Base-by-base conservation (phyloP, 75 land plant genomes). In the Gnetum montanum region DNA sequence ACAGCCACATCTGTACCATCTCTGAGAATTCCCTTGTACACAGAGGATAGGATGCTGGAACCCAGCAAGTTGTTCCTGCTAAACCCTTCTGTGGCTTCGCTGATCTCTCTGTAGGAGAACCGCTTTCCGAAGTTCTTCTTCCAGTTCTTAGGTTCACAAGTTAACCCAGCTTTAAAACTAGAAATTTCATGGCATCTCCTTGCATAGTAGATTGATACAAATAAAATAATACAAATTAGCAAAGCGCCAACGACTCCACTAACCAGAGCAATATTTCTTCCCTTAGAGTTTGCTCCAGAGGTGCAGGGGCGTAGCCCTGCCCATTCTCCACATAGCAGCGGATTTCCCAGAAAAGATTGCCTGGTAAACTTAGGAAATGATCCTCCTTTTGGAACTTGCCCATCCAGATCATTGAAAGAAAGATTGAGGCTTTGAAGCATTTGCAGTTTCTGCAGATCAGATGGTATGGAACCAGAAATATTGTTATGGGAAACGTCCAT, bases 391-490 rank as follows among this genome's bases (percentile, higher is more conserved):
- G 59, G 59, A 11, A 57, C 22, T 4, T 4, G 25, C 8, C 54
- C 54, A 28, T 25, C 18, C 4, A 51, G n/a, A n/a, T 63, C 47
- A 34, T 73, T 73, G 45, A 55, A 61, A 16, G 68, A 61, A 22
- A 73, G 36, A 31, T 67, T 48, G 2, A 73, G 50, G 10, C 11
- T 37, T 23, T 2, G 28, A 34, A 73, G 54, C 13, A 5, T 22
- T 29, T 7, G 13, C 18, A 53, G 67, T 13, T 69, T 61, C 31
- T 59, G 59, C n/a, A 74, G 46, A n/a, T 66, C 51, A 1, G 12
- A 22, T 40, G 77, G 77, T 6, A 74, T 68, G n/a, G 45, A 48
- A 27, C 73, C 77, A 45, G 43, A 27, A 3, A 73, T 61, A 6
- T 16, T 8, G 34, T 73, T 73, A 1, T 23, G 18, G 22, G 63